A percentile compares a stretch with the other conserved stretches of the same genome.
Evolutionary conservation across 257 asterid genomes (phyloP).

Genomic region (Datura wrightii): DNA sequence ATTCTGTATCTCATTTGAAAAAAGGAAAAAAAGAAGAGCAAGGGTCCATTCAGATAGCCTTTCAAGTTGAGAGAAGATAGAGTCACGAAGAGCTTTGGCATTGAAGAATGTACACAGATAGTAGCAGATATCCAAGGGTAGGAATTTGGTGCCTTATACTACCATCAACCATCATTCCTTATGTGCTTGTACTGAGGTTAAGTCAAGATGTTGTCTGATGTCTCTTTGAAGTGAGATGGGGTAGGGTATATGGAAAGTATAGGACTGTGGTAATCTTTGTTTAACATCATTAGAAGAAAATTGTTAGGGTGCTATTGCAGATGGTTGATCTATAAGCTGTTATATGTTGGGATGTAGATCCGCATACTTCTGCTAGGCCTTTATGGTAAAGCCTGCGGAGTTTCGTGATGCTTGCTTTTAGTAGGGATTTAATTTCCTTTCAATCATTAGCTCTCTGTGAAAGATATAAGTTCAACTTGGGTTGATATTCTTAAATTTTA

Average conservation of each 20-base stretch:
- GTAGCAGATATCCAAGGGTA: neutral
- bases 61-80: neutral
- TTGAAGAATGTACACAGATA: neutral
- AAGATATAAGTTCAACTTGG: neutral
- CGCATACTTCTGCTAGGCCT: conserved; percentile 7
- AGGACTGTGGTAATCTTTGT: neutral
- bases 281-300: neutral
- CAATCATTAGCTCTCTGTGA: neutral
- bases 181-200: neutral
- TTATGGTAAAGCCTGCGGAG: neutral
- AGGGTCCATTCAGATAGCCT: neutral
- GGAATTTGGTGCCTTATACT: neutral
- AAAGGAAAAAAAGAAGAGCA: neutral
- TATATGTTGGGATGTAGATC: conserved; percentile 10
- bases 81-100: neutral
- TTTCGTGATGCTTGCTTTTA: conserved; percentile 24
- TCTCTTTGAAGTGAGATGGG: conserved; percentile 15
- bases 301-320: neutral
- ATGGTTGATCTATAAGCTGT: neutral
- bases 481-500: neutral
- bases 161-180: neutral
- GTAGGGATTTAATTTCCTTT: neutral
- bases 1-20: neutral
- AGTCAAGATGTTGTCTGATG: conserved; percentile 13
- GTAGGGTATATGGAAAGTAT: neutral